Evolutionary conservation across 352 stramenopile species (phyloP), one percentile per base, ranked within the genome.

Genomic region (Phytophthora fragariaefolia): DNA sequence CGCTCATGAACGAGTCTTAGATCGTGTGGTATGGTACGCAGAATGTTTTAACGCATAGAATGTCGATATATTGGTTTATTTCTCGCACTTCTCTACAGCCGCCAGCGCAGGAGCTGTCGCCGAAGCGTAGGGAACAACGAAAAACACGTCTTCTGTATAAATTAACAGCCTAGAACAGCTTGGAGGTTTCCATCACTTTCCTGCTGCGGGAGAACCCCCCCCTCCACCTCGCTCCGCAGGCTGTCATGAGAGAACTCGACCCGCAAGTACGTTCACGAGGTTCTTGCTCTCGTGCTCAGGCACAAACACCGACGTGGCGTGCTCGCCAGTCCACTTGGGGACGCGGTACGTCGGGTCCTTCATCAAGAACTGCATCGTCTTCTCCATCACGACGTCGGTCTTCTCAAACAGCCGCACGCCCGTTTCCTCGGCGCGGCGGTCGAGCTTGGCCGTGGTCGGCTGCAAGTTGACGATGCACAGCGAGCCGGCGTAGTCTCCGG

Each of bases 401-500:
- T 89, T 85, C 10, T 81, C 81, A 62, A 89, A 92, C 43, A 95
- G 36, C 30, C 86, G 74, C 17, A 92, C 84, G 2, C 86, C 86
- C 0, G 83, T 92, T 45, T 74, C 55, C 52, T 92, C 82, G 3
- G 86, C 86, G 18, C 82, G 76, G 26, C 76, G 74, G 69, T 95
- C 86, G 17, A 95, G 72, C 64, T 92, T 92, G 28, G 74, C 66
- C 15, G 85, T 87, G 7, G 86, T 95, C 0, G 79, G 63, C 60
- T 89, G 80, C 45, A 95, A 66, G 53, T 95, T 95, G 10, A 95
- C 84, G 55, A 95, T 91, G 48, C 79, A 79, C 36, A 95, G 64
- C 12, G 82, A 81, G 23, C 87, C 82, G 27, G 82, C 84, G 67
- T 85, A 95, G 30, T 87, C 81, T 12, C 86, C 84, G 6, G 86